Evolutionary conservation across 2,329 filamentous ascomycete genomes (phyloP), one percentile per base, ranked within the genome.

Genomic region (Colletotrichum theobromicola): DNA sequence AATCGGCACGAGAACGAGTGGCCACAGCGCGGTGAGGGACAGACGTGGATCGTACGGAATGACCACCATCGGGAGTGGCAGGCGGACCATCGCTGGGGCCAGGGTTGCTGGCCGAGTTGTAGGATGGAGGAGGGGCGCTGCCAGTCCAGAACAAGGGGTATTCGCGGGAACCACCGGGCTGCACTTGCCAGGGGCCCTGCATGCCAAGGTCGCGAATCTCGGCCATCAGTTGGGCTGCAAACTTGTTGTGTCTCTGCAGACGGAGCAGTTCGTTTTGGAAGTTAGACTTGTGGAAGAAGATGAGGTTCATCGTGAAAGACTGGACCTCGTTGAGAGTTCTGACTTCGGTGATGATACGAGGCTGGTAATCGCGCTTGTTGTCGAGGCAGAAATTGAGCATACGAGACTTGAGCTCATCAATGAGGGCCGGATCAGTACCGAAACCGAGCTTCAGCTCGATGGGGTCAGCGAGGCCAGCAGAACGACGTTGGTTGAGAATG

Each of bases 261-360:
- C 96, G 95, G 28, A 98, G 88, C 58, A 97, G 88, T 82, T 98
- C 96, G 81, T 98, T 98, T 82, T 98, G 96, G 91, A 94, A 98
- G 83, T 96, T 98, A 74, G 94, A 95, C 84, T 98, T 98, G 90
- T 98, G 98, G 88, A 98, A 98, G 87, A 98, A 98, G 80, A 98
- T 93, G 71, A 98, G 92, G 83, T 98, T 98, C 80, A 98, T 90
- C 5, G 93, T 95, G 80, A 98, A 93, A 7, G 93, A 94, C 81
- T 96, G 95, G 42, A 95, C 94, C 79, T 98, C 93, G 28, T 93
- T 92, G 66, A 98, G 92, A 10, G 92, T 91, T 28, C 91, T 91
- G 78, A 98, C 88, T 83, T 98, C 95, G 0, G 95, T 97, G 46
- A 98, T 90, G 72, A 98, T 95, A 77, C 96, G 96, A 76, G 89